phyloP scores from a whole-genome alignment of 805 yeast species.

The Pichia insulana region DNA sequence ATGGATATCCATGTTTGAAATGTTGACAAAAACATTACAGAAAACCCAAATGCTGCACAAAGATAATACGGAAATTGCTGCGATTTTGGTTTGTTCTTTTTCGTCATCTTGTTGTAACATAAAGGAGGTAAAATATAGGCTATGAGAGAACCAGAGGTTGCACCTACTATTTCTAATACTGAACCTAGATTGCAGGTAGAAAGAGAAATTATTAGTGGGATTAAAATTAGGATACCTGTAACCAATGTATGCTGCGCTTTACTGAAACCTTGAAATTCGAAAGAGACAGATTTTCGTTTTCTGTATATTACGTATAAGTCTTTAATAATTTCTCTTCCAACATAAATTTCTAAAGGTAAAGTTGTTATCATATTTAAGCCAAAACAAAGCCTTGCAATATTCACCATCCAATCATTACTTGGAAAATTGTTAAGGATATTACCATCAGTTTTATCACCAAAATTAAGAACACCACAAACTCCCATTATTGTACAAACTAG shows the following conservation, averaged over 20 bases:
- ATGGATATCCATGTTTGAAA: constrained; percentile 54
- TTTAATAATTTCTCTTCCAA: constrained; percentile 76
- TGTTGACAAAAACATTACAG: constrained; percentile 76
- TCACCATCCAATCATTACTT: constrained; percentile 61
- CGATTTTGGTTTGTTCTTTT: constrained; percentile 29
- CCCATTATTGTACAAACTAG: constrained; percentile 73
- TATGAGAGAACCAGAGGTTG: constrained; percentile 86
- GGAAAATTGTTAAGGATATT: constrained; percentile 85
- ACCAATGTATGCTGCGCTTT: constrained; percentile 47
- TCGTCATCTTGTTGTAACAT: constrained; percentile 64
- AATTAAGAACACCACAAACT: constrained; percentile 63
- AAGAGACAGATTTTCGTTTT: constrained; percentile 12
- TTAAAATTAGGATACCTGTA: constrained; percentile 56
- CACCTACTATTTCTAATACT: constrained; percentile 82
- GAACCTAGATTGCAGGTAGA: constrained; percentile 85
- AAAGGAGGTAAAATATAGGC: constrained; percentile 88
- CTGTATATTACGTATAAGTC: constrained; percentile 39
- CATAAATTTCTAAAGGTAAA: constrained; percentile 84
- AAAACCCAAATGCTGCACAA: constrained; percentile 63
- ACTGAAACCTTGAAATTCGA: constrained; percentile 22
- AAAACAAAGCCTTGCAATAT: constrained; percentile 82
- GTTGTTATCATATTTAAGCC: constrained; percentile 92
- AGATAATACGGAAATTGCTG: constrained; percentile 49
- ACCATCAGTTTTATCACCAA: constrained; percentile 75
- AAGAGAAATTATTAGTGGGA: constrained; percentile 69